Conservation (phyloP, 176 grass and related monocot species). For the Puya raimondii region DNA sequence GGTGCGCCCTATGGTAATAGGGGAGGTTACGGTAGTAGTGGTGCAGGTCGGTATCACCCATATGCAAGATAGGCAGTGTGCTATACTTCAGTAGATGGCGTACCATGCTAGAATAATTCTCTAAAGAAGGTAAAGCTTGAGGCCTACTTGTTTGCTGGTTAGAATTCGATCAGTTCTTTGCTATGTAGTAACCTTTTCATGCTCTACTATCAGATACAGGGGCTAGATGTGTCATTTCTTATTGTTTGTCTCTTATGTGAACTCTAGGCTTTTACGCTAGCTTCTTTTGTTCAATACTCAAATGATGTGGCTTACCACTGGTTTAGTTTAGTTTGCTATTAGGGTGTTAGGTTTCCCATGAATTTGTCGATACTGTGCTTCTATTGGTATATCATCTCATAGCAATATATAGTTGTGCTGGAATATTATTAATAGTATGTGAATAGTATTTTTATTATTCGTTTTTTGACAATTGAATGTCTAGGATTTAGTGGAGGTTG, state of each 20-base stretch:
- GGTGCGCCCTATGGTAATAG: conserved; percentile 28
- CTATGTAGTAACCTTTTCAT: conserved; percentile 20
- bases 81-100: not conserved
- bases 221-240: not conserved
- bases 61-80: conserved; percentile 42
- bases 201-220: not conserved
- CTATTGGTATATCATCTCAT: not conserved
- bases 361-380: not conserved
- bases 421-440: not conserved
- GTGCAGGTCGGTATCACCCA: conserved; percentile 66
- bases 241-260: conserved; percentile 17
- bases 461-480: no score
- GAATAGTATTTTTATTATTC: not conserved
- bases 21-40: conserved; percentile 37
- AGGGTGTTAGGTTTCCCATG: not conserved
- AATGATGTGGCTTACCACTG: not conserved
- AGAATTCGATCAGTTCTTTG: not conserved
- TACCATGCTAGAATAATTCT: conserved; percentile 4
- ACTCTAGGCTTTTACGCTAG: conserved; percentile 20
- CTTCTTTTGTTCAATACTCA: not conserved
- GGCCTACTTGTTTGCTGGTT: conserved; percentile 20
- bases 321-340: not conserved
- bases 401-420: not conserved
- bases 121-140: not conserved
- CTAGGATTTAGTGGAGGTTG: no score